Evolutionary conservation across 140 eudicot genomes (phyloP), one percentile per base, ranked within the genome.

Genomic region (Flaveria floridana): DNA sequence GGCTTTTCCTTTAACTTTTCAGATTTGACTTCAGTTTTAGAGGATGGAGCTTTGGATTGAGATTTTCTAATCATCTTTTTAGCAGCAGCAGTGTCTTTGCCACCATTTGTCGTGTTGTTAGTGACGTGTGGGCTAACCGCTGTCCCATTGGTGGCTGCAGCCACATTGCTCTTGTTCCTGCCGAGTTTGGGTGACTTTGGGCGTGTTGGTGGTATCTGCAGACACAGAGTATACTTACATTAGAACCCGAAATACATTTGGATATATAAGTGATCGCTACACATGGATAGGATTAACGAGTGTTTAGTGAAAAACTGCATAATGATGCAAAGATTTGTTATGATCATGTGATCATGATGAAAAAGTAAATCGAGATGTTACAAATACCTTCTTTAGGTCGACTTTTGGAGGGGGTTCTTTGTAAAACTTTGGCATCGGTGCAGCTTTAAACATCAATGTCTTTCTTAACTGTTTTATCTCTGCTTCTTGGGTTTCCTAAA

Each of bases 401-500:
- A 82, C 83, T 86, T 86, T 93, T 4, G 97, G 97, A 66, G 94
- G 97, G 58, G 97, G 97, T 66, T 90, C 97, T 84, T 88, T 90
- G 78, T 93, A 93, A 84, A 93, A 93, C 11, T 77, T 90, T 68
- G 98, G 98, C 96, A 93, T 86, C 0, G 97, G 98, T 51, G 97
- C 82, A 65, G 98, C 98, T 88, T 88, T 93, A 82, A 93, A 93
- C 76, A 79, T 83, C 86, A 93, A 85, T 70, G 86, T 93, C 84
- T 90, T 92, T 82, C 98, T 80, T 78, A 89, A 79, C 62, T 86
- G 90, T 87, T 88, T 92, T 44, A 92, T 86, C 78, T 89, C 98
- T 6, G 85, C 93, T 80, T 89, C 93, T 82, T 87, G 96, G 85
- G 70, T 86, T 86, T 92, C 98, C 98, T 92, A 81, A 53, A 77